These are phyloP conservation scores for Backusella parvicylindrica DNA, from an alignment of 192 early-diverging fungal genomes.

Conservation along the genomic window DNA sequence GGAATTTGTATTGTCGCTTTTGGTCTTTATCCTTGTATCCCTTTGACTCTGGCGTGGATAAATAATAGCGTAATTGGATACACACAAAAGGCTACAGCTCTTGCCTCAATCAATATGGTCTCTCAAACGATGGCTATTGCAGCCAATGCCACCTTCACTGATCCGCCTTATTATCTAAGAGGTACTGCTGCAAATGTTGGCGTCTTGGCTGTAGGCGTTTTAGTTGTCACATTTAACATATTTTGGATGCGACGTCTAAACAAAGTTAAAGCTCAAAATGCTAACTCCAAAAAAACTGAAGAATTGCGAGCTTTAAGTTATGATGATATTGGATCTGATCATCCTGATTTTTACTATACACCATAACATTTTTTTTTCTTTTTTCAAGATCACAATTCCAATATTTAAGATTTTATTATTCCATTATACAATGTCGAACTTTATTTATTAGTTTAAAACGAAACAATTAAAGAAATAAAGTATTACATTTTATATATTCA, in stretches of 20 bases:
- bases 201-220: neutral
- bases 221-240: neutral
- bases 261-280: neutral
- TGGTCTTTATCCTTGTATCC: conserved; percentile 15
- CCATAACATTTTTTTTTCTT: neutral
- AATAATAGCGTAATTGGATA: conserved; percentile 16
- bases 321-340: conserved; percentile 9
- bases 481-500: neutral
- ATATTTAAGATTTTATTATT: no score
- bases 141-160: conserved; percentile 7
- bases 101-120: conserved; percentile 1
- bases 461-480: neutral
- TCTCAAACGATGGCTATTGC: conserved; percentile 9
- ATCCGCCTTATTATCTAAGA: conserved; percentile 2
- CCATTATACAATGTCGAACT: neutral
- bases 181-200: neutral
- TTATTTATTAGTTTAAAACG: neutral
- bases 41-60: conserved; percentile 6
- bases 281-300: neutral
- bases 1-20: conserved; percentile 6
- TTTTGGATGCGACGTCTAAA: neutral
- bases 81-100: neutral
- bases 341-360: conserved; percentile 20
- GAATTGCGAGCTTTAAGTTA: neutral
- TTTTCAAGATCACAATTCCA: neutral